phyloP scores from a whole-genome alignment of 2,329 filamentous ascomycete species.

The Colletotrichum sp. region DNA sequence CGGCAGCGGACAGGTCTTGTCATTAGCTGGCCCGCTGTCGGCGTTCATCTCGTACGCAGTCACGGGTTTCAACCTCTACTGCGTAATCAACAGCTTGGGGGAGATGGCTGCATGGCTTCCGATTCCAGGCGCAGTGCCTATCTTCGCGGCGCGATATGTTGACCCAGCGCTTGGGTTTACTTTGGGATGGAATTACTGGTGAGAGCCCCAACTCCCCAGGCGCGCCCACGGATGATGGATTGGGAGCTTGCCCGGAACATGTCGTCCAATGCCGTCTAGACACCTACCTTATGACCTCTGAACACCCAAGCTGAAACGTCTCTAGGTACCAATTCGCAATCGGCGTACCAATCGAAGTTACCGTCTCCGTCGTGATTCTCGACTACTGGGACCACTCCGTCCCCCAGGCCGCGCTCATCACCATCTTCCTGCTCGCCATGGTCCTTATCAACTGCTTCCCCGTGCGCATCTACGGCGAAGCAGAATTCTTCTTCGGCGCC shows the following conservation, averaged over 20 bases:
- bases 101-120: constrained; percentile 69
- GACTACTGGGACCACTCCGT: constrained; percentile 44
- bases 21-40: constrained; percentile 45
- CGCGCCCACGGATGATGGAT: too few relatives aligned
- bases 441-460: constrained; percentile 43
- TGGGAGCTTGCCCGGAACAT: too few relatives aligned
- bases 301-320: not conserved
- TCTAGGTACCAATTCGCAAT: constrained; percentile 49
- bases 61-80: constrained; percentile 53
- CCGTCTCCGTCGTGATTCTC: constrained; percentile 49
- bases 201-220: not conserved
- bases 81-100: constrained; percentile 53
- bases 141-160: constrained; percentile 54
- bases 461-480: constrained; percentile 55
- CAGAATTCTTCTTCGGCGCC: constrained; percentile 56
- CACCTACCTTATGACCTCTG: not conserved
- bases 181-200: constrained; percentile 57
- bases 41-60: constrained; percentile 46
- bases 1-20: constrained; percentile 47
- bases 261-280: not conserved
- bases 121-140: constrained; percentile 56
- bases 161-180: constrained; percentile 53
- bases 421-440: constrained; percentile 40
- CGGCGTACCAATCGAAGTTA: constrained; percentile 53
- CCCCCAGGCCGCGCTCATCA: constrained; percentile 36